A percentile compares a stretch with the other conserved stretches of the same genome.
Evolutionary conservation across 176 grass and related monocot species (phyloP).

Genomic region (Musa itinerans): DNA sequence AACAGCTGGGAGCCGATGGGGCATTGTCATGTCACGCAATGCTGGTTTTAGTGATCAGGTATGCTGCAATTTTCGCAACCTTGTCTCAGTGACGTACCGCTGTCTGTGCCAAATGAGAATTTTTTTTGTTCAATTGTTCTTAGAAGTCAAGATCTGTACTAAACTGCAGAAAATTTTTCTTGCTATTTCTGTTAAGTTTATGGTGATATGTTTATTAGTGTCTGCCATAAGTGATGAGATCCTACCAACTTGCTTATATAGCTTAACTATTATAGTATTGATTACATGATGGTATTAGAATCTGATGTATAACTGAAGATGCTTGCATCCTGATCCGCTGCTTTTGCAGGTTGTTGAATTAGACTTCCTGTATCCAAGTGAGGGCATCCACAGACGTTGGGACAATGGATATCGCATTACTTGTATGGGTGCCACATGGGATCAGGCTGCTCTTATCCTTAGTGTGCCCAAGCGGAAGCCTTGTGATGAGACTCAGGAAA

Average conservation of each 20-base stretch:
- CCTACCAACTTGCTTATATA: no score
- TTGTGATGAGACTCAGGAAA: slow-evolving; percentile 55
- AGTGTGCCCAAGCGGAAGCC: slow-evolving; percentile 51
- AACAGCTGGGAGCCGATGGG: slow-evolving; percentile 51
- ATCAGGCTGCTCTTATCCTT: slow-evolving; percentile 53
- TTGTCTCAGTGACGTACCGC: neutral
- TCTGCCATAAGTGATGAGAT: no score
- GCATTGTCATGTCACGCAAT: slow-evolving; percentile 62
- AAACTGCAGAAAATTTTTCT: no score
- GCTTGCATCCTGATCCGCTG: neutral
- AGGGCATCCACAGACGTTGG: slow-evolving; percentile 58
- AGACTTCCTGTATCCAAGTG: slow-evolving; percentile 61
- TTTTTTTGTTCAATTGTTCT: neutral
- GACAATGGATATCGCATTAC: slow-evolving; percentile 54
- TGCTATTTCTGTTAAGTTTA: neutral
- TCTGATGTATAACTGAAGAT: neutral
- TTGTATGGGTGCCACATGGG: slow-evolving; percentile 46
- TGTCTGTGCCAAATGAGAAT: neutral
- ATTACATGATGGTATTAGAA: neutral
- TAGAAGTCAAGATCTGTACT: no score
- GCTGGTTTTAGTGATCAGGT: slow-evolving; percentile 59
- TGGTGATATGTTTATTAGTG: neutral
- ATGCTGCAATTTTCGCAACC: slow-evolving; percentile 1
- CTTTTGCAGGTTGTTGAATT: slow-evolving; percentile 52
- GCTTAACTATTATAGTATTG: no score